Evolutionary conservation across 495 filamentous ascomycete species (phyloP).

Genomic region (Cetradonia linearis): DNA sequence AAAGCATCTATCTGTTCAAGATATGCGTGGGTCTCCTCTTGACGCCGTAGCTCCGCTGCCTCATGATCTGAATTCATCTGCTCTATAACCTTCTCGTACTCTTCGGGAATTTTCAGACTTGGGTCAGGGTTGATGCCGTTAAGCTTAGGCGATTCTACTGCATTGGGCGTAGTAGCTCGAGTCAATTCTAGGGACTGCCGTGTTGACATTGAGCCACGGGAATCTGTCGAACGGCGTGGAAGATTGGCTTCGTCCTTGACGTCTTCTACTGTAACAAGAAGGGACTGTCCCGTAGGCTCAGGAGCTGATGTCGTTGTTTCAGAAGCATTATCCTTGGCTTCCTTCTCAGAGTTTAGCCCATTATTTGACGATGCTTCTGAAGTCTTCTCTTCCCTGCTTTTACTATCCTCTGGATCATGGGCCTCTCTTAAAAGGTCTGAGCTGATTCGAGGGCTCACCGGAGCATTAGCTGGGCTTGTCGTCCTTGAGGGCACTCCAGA

Average conservation of each 20-base stretch:
- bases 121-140: conserved; percentile 21
- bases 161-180: conserved; percentile 14
- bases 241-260: conserved; percentile 9
- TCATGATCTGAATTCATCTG: conserved; percentile 49
- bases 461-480: conserved; percentile 29
- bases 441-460: conserved; percentile 18
- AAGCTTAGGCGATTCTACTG: conserved; percentile 14
- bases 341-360: background rate
- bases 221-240: conserved; percentile 20
- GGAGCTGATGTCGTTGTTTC: background rate
- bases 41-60: conserved; percentile 50
- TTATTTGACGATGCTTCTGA: background rate
- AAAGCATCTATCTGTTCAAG: conserved; percentile 88
- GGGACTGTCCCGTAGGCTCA: background rate
- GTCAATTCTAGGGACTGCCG: conserved; percentile 21
- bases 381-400: background rate
- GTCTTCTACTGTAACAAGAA: conserved; percentile 4
- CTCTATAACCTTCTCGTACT: conserved; percentile 34
- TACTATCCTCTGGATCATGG: background rate
- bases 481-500: conserved; percentile 28
- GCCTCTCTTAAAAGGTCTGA: conserved; percentile 17
- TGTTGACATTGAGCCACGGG: conserved; percentile 20
- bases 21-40: conserved; percentile 71
- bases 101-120: conserved; percentile 16
- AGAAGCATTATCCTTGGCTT: conserved; percentile 1